Conservation (phyloP, 352 stramenopile genomes). For the Phytophthora sansomeana region DNA sequence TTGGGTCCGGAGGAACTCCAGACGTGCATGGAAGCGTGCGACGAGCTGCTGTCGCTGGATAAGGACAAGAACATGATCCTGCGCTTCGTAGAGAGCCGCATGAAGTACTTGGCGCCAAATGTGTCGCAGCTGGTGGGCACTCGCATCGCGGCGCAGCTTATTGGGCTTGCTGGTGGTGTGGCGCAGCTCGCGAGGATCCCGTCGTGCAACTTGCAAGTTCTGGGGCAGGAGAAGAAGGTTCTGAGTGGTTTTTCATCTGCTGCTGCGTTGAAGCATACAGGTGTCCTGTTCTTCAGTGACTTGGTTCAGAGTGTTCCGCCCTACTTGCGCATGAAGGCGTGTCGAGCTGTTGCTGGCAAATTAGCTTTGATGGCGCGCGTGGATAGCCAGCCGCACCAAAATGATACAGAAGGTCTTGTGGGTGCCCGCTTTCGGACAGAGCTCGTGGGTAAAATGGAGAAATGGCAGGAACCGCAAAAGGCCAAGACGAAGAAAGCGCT, state of each 20-base stretch:
- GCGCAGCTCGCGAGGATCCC: slow-evolving; percentile 95
- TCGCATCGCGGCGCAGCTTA: slow-evolving; percentile 93
- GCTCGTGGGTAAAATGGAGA: slow-evolving; percentile 96
- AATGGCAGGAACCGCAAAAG: slow-evolving; percentile 98
- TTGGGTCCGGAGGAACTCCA: slow-evolving; percentile 76
- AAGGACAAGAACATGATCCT: slow-evolving; percentile 90
- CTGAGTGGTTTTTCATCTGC: slow-evolving; percentile 90
- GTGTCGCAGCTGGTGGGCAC: slow-evolving; percentile 95
- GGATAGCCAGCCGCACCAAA: slow-evolving; percentile 90
- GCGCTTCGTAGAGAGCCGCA: slow-evolving; percentile 93
- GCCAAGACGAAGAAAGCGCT: slow-evolving; percentile 97
- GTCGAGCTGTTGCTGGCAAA: slow-evolving; percentile 93
- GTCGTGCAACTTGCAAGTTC: slow-evolving; percentile 97
- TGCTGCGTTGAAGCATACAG: slow-evolving; percentile 91
- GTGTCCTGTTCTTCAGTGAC: slow-evolving; percentile 94
- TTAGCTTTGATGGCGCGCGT: slow-evolving; percentile 93
- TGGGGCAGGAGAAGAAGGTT: slow-evolving; percentile 95
- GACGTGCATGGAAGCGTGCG: slow-evolving; percentile 77
- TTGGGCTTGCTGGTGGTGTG: slow-evolving; percentile 96
- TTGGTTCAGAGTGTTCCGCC: slow-evolving; percentile 92
- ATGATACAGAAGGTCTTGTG: slow-evolving; percentile 64
- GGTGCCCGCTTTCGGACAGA: slow-evolving; percentile 91
- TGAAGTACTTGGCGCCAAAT: slow-evolving; percentile 95
- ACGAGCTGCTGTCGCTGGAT: slow-evolving; percentile 91
- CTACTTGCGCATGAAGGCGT: slow-evolving; percentile 94